phyloP scores from a whole-genome alignment of 2,329 filamentous ascomycete genomes.

The Sarocladium kiliense region DNA sequence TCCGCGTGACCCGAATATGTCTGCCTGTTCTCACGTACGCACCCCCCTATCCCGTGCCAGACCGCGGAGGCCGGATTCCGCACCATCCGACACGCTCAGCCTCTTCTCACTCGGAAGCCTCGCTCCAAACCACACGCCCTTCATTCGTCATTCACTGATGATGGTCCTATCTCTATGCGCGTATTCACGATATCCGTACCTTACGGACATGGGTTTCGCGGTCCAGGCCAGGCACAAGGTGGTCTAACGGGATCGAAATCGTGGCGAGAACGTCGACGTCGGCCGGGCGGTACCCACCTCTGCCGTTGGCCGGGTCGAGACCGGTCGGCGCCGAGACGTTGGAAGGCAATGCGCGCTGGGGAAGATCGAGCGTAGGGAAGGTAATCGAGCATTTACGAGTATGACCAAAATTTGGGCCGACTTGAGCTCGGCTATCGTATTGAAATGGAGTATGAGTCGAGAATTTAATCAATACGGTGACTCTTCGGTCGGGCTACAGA shows the following conservation, averaged over 20 bases:
- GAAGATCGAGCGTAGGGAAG: too few relatives aligned
- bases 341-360: not conserved
- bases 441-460: too few relatives aligned
- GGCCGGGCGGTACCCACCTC: not conserved
- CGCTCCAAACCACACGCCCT: not conserved
- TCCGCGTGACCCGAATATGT: not conserved
- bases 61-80: not conserved
- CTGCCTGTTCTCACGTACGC: not conserved
- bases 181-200: too few relatives aligned
- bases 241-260: slow-evolving; percentile 1
- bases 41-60: not conserved
- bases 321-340: not conserved
- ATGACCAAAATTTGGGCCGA: too few relatives aligned
- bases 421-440: too few relatives aligned
- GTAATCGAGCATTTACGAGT: too few relatives aligned
- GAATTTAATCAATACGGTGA: too few relatives aligned
- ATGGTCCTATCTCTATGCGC: too few relatives aligned
- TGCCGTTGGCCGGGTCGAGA: not conserved
- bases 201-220: too few relatives aligned
- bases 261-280: not conserved
- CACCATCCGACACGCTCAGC: not conserved
- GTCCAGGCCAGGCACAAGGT: not conserved
- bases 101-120: not conserved
- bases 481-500: too few relatives aligned
- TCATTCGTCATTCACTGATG: not conserved